phyloP scores from a whole-genome alignment of 768 basidiomycete genomes.

The Rhizopogon salebrosus region DNA sequence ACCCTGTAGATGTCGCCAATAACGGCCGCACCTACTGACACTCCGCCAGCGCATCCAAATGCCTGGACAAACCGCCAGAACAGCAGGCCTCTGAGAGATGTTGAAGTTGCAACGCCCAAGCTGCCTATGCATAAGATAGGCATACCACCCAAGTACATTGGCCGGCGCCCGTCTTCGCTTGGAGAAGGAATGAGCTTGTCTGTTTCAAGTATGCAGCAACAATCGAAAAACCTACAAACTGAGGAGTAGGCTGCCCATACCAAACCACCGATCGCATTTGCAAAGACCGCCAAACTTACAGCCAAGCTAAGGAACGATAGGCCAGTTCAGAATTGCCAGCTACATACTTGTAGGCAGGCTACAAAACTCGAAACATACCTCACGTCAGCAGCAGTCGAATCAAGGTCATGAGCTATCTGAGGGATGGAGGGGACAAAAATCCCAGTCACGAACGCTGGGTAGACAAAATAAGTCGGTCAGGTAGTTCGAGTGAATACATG shows the following conservation, averaged over 20 bases:
- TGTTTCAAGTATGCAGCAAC: constrained; percentile 3
- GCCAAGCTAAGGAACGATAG: constrained; percentile 28
- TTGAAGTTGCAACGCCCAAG: constrained; percentile 47
- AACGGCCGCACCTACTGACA: constrained; percentile 48
- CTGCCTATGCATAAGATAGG: constrained; percentile 53
- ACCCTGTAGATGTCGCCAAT: constrained; percentile 57
- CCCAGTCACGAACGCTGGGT: constrained; percentile 23
- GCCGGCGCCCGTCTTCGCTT: constrained; percentile 57
- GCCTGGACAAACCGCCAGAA: constrained; percentile 59
- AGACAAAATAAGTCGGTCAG: neutral
- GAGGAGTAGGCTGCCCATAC: constrained; percentile 42
- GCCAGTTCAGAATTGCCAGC: neutral
- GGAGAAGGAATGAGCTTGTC: neutral
- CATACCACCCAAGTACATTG: constrained; percentile 50
- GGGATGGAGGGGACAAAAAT: constrained; percentile 34
- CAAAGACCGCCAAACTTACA: constrained; percentile 41
- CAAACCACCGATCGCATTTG: constrained; percentile 38
- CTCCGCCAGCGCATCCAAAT: constrained; percentile 48
- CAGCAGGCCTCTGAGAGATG: constrained; percentile 44
- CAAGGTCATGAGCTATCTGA: constrained; percentile 27
- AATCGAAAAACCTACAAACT: constrained; percentile 30
- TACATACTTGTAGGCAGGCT: neutral
- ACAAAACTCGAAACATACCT: constrained; percentile 11
- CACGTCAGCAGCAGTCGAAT: constrained; percentile 25
- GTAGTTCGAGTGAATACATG: neutral